Conservation (phyloP, 176 grass and related monocot genomes). For the Ampelocalamus luodianensis region DNA sequence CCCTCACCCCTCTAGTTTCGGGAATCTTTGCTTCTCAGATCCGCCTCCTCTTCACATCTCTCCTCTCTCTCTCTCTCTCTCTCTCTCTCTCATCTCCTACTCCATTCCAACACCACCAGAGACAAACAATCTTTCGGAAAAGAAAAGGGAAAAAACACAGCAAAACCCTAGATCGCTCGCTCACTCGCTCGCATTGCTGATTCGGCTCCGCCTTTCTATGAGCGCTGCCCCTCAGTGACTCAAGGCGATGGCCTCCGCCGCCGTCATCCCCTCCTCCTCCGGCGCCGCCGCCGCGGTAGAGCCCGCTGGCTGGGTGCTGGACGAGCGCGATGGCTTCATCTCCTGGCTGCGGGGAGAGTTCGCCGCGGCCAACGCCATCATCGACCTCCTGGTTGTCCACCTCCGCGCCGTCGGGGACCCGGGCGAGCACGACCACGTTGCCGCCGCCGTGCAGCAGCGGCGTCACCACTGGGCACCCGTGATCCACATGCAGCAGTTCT, state of each 20-base stretch:
- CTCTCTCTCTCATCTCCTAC: neutral
- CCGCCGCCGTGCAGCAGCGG: slow-evolving; percentile 68
- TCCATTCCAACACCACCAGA: slow-evolving; percentile 12
- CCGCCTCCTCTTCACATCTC: slow-evolving; percentile 41
- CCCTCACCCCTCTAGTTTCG: slow-evolving; percentile 44
- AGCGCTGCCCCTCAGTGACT: slow-evolving; percentile 30
- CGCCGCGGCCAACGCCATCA: slow-evolving; percentile 88
- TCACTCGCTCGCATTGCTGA: slow-evolving; percentile 38
- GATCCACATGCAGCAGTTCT: slow-evolving; percentile 96
- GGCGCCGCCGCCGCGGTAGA: slow-evolving; percentile 23
- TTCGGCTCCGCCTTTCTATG: slow-evolving; percentile 28
- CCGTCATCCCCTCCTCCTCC: slow-evolving; percentile 29
- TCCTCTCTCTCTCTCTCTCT: neutral
- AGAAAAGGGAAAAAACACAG: slow-evolving; percentile 5
- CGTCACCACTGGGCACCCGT: slow-evolving; percentile 79
- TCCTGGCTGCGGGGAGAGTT: slow-evolving; percentile 92
- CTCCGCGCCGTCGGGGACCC: slow-evolving; percentile 63
- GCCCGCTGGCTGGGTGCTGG: slow-evolving; percentile 46
- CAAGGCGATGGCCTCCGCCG: slow-evolving; percentile 55
- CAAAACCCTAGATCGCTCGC: slow-evolving; percentile 83
- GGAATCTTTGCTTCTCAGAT: slow-evolving; percentile 47
- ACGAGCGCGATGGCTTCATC: slow-evolving; percentile 90
- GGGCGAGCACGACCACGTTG: slow-evolving; percentile 76
- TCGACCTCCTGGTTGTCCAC: slow-evolving; percentile 77
- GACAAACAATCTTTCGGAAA: slow-evolving; percentile 1